phyloP scores from a whole-genome alignment of 768 basidiomycete genomes.

The Cytidiella melzeri region DNA sequence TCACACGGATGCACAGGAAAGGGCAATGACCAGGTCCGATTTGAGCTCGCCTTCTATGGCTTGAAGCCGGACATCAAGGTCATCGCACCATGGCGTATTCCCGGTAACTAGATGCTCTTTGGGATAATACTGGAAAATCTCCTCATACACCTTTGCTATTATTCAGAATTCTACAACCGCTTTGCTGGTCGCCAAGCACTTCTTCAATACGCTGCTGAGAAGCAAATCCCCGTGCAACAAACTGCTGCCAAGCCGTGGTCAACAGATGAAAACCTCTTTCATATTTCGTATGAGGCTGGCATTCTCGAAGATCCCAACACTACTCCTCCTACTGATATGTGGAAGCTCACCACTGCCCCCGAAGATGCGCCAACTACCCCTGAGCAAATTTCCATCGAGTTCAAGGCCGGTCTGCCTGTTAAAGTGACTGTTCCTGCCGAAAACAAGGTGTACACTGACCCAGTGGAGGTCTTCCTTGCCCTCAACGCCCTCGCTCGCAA shows the following conservation, averaged over 20 bases:
- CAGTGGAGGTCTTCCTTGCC: constrained; percentile 87
- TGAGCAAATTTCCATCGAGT: constrained; percentile 81
- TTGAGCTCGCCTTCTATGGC: constrained; percentile 98
- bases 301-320: constrained; percentile 96
- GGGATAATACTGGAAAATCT: constrained; percentile 82
- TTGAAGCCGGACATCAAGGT: constrained; percentile 99
- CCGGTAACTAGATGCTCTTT: constrained; percentile 86
- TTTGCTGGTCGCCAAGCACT: constrained; percentile 95
- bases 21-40: constrained; percentile 99
- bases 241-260: constrained; percentile 98
- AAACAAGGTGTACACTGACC: constrained; percentile 71
- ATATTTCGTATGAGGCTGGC: constrained; percentile 99
- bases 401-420: constrained; percentile 79
- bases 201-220: constrained; percentile 81
- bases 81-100: constrained; percentile 95
- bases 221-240: constrained; percentile 89
- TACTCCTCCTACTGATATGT: constrained; percentile 96
- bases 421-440: constrained; percentile 61
- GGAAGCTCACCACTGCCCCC: constrained; percentile 89
- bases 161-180: constrained; percentile 88
- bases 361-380: constrained; percentile 76
- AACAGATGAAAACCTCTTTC: constrained; percentile 99
- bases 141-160: neutral
- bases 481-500: constrained; percentile 91
- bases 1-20: constrained; percentile 99